These are phyloP conservation scores for Cicer judaicum DNA, from an alignment of 306 rosid genomes.

Conservation along the genomic window DNA sequence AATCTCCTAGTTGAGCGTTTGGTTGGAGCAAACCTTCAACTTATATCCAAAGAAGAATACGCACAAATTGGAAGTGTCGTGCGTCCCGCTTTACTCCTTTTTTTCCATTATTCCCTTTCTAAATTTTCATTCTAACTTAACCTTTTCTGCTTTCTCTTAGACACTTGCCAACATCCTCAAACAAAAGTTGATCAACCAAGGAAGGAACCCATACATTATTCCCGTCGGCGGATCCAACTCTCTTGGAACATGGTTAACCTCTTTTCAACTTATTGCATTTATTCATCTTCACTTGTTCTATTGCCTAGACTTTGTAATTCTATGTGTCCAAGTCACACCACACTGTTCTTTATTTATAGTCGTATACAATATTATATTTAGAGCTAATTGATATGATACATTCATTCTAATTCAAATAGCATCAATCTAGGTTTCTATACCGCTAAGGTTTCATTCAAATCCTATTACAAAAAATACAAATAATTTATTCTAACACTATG, in stretches of 20 bases:
- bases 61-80: slow-evolving; percentile 79
- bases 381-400: slow-evolving; percentile 1
- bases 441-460: neutral
- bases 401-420: neutral
- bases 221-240: slow-evolving; percentile 96
- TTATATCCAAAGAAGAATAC: slow-evolving; percentile 84
- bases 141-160: slow-evolving; percentile 46
- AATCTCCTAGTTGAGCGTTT: slow-evolving; percentile 91
- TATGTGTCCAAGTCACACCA: neutral
- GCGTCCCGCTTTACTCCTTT: slow-evolving; percentile 33
- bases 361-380: neutral
- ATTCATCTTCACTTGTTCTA: no score
- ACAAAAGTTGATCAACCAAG: slow-evolving; percentile 77
- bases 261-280: neutral
- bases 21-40: slow-evolving; percentile 81
- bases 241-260: slow-evolving; percentile 73
- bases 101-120: neutral
- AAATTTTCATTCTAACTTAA: slow-evolving; percentile 15
- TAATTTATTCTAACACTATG: neutral
- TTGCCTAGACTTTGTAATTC: no score
- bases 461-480: neutral
- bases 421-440: neutral
- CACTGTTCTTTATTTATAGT: neutral
- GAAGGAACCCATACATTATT: slow-evolving; percentile 88
- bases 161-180: slow-evolving; percentile 65